Percentiles rank a stretch among this genome's conserved stretches.
phyloP scores from a whole-genome alignment of 192 early-diverging fungal genomes.

The Coemansia sp. region DNA sequence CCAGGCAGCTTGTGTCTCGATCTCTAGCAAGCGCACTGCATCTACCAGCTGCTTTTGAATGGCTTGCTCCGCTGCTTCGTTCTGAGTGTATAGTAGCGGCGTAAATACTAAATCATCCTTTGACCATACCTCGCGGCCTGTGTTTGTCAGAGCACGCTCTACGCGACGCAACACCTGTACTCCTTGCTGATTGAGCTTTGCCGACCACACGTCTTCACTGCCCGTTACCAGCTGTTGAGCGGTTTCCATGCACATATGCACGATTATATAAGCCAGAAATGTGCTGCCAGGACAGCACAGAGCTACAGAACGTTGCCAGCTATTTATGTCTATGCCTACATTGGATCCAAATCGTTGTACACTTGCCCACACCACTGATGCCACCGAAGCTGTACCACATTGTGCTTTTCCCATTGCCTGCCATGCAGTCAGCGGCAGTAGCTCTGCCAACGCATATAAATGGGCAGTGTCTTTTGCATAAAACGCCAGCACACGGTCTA shows the following conservation, averaged over 20 bases:
- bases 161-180: slow-evolving; percentile 12
- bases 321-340: neutral
- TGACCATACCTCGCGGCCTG: slow-evolving; percentile 18
- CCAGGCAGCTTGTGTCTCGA: neutral
- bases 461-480: neutral
- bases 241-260: slow-evolving; percentile 13
- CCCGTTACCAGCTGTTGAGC: slow-evolving; percentile 15
- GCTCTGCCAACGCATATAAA: neutral
- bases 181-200: slow-evolving; percentile 20
- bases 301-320: slow-evolving; percentile 29
- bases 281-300: slow-evolving; percentile 24
- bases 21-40: slow-evolving; percentile 17
- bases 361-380: slow-evolving; percentile 27
- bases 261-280: slow-evolving; percentile 25
- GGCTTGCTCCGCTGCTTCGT: slow-evolving; percentile 4
- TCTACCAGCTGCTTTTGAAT: slow-evolving; percentile 17
- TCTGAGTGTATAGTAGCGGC: slow-evolving; percentile 26
- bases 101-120: slow-evolving; percentile 16
- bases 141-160: slow-evolving; percentile 12
- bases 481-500: slow-evolving; percentile 17
- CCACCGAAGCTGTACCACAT: slow-evolving; percentile 9
- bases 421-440: slow-evolving; percentile 22
- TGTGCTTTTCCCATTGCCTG: slow-evolving; percentile 9
- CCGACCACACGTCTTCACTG: neutral
- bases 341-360: slow-evolving; percentile 8